phyloP scores from a whole-genome alignment of 2,329 filamentous ascomycete genomes.

The Plenodomus biglobosus region DNA sequence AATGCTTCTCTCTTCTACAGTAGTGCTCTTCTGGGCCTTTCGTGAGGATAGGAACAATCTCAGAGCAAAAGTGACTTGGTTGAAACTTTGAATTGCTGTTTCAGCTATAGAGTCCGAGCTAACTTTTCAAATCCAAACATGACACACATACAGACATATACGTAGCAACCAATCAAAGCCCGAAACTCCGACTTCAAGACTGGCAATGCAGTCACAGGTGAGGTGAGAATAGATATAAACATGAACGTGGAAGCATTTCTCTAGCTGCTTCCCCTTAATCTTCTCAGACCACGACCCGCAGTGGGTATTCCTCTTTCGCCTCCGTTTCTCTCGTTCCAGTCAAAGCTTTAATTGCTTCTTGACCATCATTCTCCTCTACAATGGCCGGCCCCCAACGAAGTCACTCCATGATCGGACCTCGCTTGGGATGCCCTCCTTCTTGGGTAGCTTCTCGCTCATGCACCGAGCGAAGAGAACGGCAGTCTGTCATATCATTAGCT shows the following conservation, averaged over 20 bases:
- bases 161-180: no score
- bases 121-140: no score
- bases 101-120: no score
- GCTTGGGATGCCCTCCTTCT: constrained; percentile 79
- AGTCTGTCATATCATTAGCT: constrained; percentile 61
- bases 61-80: no score
- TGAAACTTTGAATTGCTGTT: no score
- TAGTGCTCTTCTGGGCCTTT: no score
- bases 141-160: no score
- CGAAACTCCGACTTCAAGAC: background rate
- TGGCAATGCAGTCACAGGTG: background rate
- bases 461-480: constrained; percentile 94
- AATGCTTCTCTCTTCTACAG: no score
- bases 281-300: background rate
- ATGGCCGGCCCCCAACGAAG: constrained; percentile 68
- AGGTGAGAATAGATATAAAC: background rate
- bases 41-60: no score
- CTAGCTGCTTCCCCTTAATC: background rate
- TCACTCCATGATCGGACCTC: constrained; percentile 96
- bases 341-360: no score
- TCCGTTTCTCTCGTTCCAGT: no score
- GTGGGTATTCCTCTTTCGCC: background rate
- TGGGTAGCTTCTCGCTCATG: constrained; percentile 94
- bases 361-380: constrained; percentile 16
- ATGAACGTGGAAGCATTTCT: background rate